phyloP scores from a whole-genome alignment of 768 basidiomycete genomes.

The Xerocomus spinulosus region DNA sequence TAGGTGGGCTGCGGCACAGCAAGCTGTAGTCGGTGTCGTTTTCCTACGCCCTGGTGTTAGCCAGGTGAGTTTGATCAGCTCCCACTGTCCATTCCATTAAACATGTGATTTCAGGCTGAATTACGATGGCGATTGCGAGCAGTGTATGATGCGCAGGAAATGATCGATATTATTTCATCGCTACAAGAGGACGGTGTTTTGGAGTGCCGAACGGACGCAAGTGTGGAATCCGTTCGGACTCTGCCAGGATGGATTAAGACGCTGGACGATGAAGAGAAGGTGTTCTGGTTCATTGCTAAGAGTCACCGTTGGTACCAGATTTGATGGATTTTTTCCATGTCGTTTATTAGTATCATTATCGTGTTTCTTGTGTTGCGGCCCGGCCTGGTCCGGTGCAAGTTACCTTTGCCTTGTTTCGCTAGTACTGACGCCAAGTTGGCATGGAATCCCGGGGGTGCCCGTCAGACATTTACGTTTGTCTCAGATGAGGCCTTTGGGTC shows the following conservation, averaged over 20 bases:
- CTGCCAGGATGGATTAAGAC: constrained; percentile 30
- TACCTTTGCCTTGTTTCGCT: too few species aligned
- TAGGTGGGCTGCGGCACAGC: constrained; percentile 68
- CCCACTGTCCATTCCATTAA: constrained; percentile 5
- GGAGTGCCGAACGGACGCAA: constrained; percentile 16
- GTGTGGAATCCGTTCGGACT: constrained; percentile 3
- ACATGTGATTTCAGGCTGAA: constrained; percentile 45
- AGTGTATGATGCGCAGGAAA: constrained; percentile 73
- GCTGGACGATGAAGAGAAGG: constrained; percentile 47
- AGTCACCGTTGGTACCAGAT: constrained; percentile 65
- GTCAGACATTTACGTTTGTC: neutral
- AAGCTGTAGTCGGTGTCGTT: constrained; percentile 62
- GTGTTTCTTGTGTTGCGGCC: neutral
- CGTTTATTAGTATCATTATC: constrained; percentile 21
- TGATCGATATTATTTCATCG: constrained; percentile 54
- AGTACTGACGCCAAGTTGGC: neutral
- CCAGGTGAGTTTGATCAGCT: constrained; percentile 44
- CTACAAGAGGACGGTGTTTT: constrained; percentile 52
- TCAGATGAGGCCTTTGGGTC: too few species aligned
- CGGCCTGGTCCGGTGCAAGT: too few species aligned
- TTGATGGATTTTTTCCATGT: constrained; percentile 18
- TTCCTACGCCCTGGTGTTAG: constrained; percentile 70
- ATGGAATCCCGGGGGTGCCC: neutral
- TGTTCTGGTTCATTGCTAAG: constrained; percentile 56
- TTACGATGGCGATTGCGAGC: constrained; percentile 66